Evolutionary conservation across 192 early-diverging fungal genomes (phyloP), one percentile per base, ranked within the genome.

Genomic region (Coemansia sp.): DNA sequence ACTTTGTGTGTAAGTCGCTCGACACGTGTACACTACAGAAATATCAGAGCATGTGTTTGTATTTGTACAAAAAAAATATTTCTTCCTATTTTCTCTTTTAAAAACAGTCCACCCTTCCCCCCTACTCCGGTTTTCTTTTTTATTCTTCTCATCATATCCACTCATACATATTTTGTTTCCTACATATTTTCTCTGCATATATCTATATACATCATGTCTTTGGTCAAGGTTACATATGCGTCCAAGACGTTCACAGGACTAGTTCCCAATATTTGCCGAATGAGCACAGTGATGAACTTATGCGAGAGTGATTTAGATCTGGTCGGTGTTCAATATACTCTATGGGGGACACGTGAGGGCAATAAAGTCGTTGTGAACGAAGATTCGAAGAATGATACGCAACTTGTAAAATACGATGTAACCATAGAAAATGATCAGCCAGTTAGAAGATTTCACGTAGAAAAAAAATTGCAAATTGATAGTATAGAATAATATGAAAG

Each of bases 381-480:
- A 32, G 13, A 34, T 7, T 2, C 24, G 24, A 27, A 27, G 24
- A 27, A 27, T 27, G 24, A 27, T 27, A 15, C 27, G 17, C 8
- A 15, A 6, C 55, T 58, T 6, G 13, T 7, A 7, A 2, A 13
- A 6, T 58, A 58, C 29, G 55, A 29, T 0, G 13, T 15, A 17
- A 11, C 15, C 55, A 31, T 6, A 7, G 29, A 15, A 2, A 15
- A 4, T 6, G 55, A n/a, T 4, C 34, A 27, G 55, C 55, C 55
- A 13, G 7, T 58, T 58, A 58, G 31, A 58, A 17, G 1, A 1
- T 46, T 64, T 64, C n/a, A 29, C 1, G 46, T 22, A 50, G 19
- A 45, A 42, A 22, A 63, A 24, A 63, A 41, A 22, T 22, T 45
- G 40, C 42, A 61, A 61, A 12, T 15, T 42, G 36, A 19, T 62